Evolutionary conservation across 257 asterid species (phyloP).

Genomic region (Solanum pimpinellifolium): DNA sequence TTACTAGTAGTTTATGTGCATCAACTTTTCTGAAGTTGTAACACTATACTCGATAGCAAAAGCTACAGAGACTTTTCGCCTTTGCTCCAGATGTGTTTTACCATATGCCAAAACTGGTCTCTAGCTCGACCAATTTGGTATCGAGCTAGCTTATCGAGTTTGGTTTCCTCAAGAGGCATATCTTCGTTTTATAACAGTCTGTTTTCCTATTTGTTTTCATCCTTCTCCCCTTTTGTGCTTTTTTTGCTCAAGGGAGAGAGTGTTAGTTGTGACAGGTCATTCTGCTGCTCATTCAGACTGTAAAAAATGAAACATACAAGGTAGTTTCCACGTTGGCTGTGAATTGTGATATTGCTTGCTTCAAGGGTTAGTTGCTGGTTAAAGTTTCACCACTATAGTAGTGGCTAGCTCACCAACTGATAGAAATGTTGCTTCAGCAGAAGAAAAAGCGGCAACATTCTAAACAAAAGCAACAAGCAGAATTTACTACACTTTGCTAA

Average conservation of each 20-base stretch:
- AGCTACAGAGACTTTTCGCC: background rate
- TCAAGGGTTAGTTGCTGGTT: background rate
- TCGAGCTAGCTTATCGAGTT: background rate
- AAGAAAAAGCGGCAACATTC: background rate
- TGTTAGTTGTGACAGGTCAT: too few relatives aligned
- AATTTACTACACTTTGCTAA: background rate
- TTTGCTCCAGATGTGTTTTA: background rate
- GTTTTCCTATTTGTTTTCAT: background rate
- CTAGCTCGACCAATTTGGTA: background rate
- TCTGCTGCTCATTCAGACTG: too few relatives aligned
- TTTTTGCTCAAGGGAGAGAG: background rate
- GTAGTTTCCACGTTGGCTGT: too few relatives aligned
- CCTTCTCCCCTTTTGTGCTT: background rate
- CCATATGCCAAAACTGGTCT: background rate
- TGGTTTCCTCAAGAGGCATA: background rate
- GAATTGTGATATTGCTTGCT: background rate
- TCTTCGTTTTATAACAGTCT: background rate
- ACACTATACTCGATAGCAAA: background rate
- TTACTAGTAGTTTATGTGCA: background rate
- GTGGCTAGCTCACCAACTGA: background rate
- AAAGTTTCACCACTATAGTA: background rate
- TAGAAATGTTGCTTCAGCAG: background rate
- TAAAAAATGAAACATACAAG: too few relatives aligned
- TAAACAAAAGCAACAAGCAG: background rate
- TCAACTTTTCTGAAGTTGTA: background rate